phyloP scores from a whole-genome alignment of 1,284 basidiomycete genomes.

The Anthracocystis panici-leucophaei region DNA sequence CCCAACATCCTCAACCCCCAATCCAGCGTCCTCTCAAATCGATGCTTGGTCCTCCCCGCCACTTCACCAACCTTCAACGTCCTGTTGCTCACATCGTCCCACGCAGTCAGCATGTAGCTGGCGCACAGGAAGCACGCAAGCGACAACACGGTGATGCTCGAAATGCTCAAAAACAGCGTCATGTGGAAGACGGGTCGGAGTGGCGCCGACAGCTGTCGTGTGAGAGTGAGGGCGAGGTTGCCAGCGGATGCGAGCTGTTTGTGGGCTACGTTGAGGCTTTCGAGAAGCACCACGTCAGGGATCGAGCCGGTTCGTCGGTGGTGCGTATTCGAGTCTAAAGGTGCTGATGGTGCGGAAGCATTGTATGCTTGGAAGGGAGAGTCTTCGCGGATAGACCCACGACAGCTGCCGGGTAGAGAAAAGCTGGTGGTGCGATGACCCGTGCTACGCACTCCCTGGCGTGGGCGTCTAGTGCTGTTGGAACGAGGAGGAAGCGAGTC shows the following conservation, averaged over 20 bases:
- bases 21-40: conserved; percentile 37
- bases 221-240: conserved; percentile 56
- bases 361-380: conserved; percentile 14
- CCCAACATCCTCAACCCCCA: conserved; percentile 54
- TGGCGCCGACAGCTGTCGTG: conserved; percentile 56
- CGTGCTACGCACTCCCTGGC: conserved; percentile 33
- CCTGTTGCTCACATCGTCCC: conserved; percentile 55
- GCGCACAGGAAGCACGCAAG: conserved; percentile 53
- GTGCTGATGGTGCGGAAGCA: background rate
- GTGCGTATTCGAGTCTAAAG: background rate
- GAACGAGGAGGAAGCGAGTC: conserved; percentile 42
- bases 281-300: conserved; percentile 46
- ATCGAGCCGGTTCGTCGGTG: conserved; percentile 35
- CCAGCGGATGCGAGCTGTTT: conserved; percentile 57
- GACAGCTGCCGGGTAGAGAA: conserved; percentile 47
- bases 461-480: conserved; percentile 38
- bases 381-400: conserved; percentile 48
- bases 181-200: conserved; percentile 58
- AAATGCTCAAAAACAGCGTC: conserved; percentile 59
- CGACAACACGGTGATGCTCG: conserved; percentile 55
- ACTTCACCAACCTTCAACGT: conserved; percentile 40
- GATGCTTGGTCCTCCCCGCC: conserved; percentile 36
- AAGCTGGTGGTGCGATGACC: conserved; percentile 40
- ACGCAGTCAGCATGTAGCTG: conserved; percentile 57
- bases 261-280: conserved; percentile 55